Conservation (phyloP, 768 basidiomycete genomes). For the Terana coerulea region DNA sequence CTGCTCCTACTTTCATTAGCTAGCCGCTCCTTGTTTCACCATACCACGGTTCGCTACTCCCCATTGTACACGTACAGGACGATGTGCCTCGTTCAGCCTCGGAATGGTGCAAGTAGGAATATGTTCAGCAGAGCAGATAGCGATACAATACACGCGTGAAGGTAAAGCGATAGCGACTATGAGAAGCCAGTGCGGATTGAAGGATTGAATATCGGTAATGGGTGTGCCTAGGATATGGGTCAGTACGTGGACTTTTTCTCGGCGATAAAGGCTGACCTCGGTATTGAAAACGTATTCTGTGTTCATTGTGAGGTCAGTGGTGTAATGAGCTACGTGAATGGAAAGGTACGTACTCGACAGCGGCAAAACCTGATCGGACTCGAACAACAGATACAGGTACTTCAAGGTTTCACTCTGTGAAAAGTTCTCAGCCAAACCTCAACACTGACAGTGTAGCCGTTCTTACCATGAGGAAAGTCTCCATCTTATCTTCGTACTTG, state of each 20-base stretch:
- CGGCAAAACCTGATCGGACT: conserved; percentile 67
- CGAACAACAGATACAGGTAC: conserved; percentile 86
- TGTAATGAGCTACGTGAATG: neutral
- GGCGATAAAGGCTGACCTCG: conserved; percentile 49
- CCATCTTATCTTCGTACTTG: conserved; percentile 84
- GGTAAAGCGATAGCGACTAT: conserved; percentile 19
- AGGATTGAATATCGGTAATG: conserved; percentile 66
- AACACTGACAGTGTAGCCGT: neutral
- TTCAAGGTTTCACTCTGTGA: conserved; percentile 85
- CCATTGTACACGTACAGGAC: too few relatives aligned
- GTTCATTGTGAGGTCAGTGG: conserved; percentile 7
- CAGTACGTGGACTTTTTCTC: neutral
- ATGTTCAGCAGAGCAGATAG: too few relatives aligned
- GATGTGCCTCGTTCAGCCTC: too few relatives aligned
- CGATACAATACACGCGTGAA: conserved; percentile 2
- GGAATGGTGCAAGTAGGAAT: too few relatives aligned
- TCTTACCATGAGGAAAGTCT: conserved; percentile 87
- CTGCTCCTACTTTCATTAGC: too few relatives aligned
- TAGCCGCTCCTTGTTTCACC: too few relatives aligned
- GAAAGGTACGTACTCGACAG: conserved; percentile 52
- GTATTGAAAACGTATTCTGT: conserved; percentile 90
- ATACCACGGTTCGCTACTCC: too few relatives aligned
- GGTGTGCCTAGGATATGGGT: conserved; percentile 47
- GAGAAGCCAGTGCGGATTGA: conserved; percentile 45
- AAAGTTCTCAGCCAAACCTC: neutral